phyloP scores from a whole-genome alignment of 805 yeast genomes.

The Hanseniaspora vineae region DNA sequence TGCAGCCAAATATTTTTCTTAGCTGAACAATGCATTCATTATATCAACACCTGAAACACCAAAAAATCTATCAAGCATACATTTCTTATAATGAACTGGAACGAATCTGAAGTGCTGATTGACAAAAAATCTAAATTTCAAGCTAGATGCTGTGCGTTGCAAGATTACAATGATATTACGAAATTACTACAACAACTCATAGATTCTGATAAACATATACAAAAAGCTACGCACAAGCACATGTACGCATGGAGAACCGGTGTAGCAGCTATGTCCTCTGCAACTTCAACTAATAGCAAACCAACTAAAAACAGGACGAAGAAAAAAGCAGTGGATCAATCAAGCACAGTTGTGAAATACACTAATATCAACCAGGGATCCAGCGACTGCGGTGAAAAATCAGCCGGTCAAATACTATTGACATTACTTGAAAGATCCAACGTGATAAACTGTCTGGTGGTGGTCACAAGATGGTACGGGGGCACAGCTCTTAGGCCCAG shows the following conservation, averaged over 20 bases:
- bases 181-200: slow-evolving; percentile 30
- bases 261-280: slow-evolving; percentile 3
- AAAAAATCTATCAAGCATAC: not conserved
- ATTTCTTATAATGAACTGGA: slow-evolving; percentile 21
- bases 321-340: slow-evolving; percentile 6
- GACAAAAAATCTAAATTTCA: slow-evolving; percentile 57
- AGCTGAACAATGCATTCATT: not conserved
- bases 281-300: slow-evolving; percentile 1
- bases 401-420: slow-evolving; percentile 52
- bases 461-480: slow-evolving; percentile 75
- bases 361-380: slow-evolving; percentile 38
- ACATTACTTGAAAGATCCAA: slow-evolving; percentile 38
- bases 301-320: slow-evolving; percentile 3
- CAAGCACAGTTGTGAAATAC: not conserved
- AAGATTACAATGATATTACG: slow-evolving; percentile 30
- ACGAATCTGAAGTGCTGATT: slow-evolving; percentile 25
- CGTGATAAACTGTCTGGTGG: slow-evolving; percentile 42
- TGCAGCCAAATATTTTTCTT: not conserved
- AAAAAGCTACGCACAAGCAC: slow-evolving; percentile 55
- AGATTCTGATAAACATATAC: slow-evolving; percentile 32
- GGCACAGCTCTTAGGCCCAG: slow-evolving; percentile 60
- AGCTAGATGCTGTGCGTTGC: slow-evolving; percentile 26
- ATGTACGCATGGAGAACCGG: slow-evolving; percentile 66
- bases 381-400: slow-evolving; percentile 61
- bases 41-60: not conserved